Percentiles rank a stretch among this genome's conserved stretches.
Conservation (phyloP, 2,329 filamentous ascomycete genomes). For the Emergomyces pasteurianus region DNA sequence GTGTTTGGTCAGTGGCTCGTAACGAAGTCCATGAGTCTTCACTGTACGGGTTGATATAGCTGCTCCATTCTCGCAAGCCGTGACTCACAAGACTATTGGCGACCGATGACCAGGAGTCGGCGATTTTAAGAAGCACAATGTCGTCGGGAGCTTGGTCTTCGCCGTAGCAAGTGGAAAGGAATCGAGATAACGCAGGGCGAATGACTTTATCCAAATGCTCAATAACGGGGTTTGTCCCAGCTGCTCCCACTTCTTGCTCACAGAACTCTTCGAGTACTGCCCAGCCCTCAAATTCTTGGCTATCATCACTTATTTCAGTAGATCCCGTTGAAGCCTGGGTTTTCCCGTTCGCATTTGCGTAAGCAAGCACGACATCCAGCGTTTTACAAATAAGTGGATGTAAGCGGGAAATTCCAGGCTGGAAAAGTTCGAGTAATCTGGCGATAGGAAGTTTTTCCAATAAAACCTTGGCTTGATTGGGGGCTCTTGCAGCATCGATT, state of each 20-base stretch:
- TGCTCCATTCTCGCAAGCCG: conserved; percentile 40
- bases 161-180: conserved; percentile 51
- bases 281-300: conserved; percentile 53
- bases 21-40: conserved; percentile 38
- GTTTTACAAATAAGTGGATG: conserved; percentile 38
- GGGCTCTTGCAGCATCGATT: conserved; percentile 29
- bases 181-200: conserved; percentile 38
- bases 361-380: conserved; percentile 37
- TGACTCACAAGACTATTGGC: conserved; percentile 37
- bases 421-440: conserved; percentile 41
- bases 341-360: conserved; percentile 22
- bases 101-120: conserved; percentile 45
- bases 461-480: conserved; percentile 32
- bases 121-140: conserved; percentile 36
- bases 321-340: conserved; percentile 11
- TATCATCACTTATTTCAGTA: conserved; percentile 42
- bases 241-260: conserved; percentile 18
- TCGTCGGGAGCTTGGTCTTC: conserved; percentile 46
- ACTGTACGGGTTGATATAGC: conserved; percentile 44
- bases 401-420: conserved; percentile 34
- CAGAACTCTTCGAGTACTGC: conserved; percentile 39
- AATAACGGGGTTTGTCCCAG: conserved; percentile 15
- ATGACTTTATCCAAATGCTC: conserved; percentile 31
- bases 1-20: conserved; percentile 35
- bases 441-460: conserved; percentile 34